Percentiles rank a stretch among this genome's conserved stretches.
These are phyloP conservation scores for Sclerotinia sclerotiorum DNA, from an alignment of 2,329 filamentous ascomycete genomes.

Conservation along the genomic window DNA sequence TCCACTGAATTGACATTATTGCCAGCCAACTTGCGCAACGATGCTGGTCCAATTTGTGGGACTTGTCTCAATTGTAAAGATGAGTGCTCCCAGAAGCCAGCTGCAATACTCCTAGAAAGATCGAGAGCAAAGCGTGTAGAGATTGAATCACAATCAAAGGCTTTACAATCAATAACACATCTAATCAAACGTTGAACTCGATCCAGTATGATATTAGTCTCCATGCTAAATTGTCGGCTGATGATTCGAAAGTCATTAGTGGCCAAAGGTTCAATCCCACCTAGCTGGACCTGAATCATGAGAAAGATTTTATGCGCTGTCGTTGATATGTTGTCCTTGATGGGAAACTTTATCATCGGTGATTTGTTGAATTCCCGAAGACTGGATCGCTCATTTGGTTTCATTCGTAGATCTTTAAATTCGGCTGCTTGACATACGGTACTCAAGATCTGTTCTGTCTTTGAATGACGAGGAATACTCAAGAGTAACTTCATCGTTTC, in stretches of 20 bases:
- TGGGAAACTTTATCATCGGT: constrained; percentile 65
- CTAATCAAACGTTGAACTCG: constrained; percentile 68
- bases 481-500: constrained; percentile 75
- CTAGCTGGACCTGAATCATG: constrained; percentile 73
- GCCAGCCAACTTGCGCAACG: constrained; percentile 70
- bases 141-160: constrained; percentile 58
- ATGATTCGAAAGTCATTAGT: constrained; percentile 55
- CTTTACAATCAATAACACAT: constrained; percentile 74
- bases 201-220: constrained; percentile 65
- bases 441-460: constrained; percentile 66
- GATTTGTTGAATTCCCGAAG: constrained; percentile 74
- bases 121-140: constrained; percentile 70
- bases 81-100: constrained; percentile 74
- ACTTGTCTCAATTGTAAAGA: constrained; percentile 82
- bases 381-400: constrained; percentile 63
- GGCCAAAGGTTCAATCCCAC: constrained; percentile 61
- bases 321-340: constrained; percentile 65
- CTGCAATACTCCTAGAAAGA: constrained; percentile 72
- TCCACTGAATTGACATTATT: constrained; percentile 71
- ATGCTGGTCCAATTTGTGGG: constrained; percentile 71
- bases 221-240: constrained; percentile 57
- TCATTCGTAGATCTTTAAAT: constrained; percentile 71
- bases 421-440: constrained; percentile 67
- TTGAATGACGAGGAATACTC: constrained; percentile 58
- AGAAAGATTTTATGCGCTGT: constrained; percentile 74